A percentile compares a stretch with the other conserved stretches of the same genome.
These are phyloP conservation scores for Trichaptum fuscoviolaceum DNA, from an alignment of 768 basidiomycete genomes.

Conservation along the genomic window DNA sequence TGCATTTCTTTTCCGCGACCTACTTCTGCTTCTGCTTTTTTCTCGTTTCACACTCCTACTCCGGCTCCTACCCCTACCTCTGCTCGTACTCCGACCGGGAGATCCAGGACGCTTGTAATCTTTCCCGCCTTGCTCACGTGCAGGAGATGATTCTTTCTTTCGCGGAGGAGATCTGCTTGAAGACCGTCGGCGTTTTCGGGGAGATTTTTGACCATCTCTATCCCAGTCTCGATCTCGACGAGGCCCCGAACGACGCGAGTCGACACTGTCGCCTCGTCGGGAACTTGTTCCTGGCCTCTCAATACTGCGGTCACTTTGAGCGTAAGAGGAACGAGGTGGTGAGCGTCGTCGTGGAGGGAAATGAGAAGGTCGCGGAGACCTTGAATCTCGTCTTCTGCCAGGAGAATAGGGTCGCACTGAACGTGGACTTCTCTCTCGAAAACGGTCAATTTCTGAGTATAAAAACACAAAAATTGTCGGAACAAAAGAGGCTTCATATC, in stretches of 20 bases:
- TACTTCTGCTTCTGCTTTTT: neutral
- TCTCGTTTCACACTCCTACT: neutral
- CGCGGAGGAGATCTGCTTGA: neutral
- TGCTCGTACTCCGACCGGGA: neutral
- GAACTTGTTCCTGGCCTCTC: neutral
- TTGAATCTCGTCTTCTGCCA: neutral
- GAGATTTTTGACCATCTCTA: neutral
- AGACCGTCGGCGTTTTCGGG: constrained; percentile 1
- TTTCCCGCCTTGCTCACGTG: neutral
- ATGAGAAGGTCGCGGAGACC: neutral
- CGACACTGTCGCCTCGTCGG: neutral
- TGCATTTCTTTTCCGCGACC: neutral
- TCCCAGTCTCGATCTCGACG: neutral
- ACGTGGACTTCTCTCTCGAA: neutral
- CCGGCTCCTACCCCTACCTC: neutral
- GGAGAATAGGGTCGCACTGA: neutral
- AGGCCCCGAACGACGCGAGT: neutral
- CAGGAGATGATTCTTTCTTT: neutral
- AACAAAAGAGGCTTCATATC: neutral
- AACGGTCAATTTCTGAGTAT: neutral
- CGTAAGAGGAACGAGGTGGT: neutral
- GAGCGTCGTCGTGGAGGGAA: neutral
- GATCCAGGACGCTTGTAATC: neutral
- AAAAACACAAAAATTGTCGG: neutral
- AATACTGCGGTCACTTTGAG: neutral